These are phyloP conservation scores for Termitomyces sp. DNA, from an alignment of 768 basidiomycete genomes.

Conservation along the genomic window DNA sequence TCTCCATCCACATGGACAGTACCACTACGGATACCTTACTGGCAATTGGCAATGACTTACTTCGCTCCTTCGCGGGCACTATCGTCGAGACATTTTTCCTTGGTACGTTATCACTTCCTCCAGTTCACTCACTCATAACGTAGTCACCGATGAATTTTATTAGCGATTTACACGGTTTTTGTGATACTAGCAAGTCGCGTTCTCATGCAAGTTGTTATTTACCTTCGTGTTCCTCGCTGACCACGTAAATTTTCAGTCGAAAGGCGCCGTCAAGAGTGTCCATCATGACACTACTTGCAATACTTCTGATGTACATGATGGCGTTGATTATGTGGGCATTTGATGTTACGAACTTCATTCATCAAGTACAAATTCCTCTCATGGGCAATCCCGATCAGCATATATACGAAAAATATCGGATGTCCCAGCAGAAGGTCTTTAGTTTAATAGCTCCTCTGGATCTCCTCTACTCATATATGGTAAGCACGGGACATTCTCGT, in stretches of 20 bases:
- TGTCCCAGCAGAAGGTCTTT: background rate
- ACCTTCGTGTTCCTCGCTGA: too few relatives aligned
- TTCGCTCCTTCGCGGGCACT: background rate
- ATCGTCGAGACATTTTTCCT: background rate
- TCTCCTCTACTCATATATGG: constrained; percentile 3
- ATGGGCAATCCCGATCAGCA: background rate
- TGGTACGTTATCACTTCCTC: background rate
- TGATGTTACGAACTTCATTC: constrained; percentile 7
- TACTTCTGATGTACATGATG: constrained; percentile 1
- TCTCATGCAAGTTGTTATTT: too few relatives aligned
- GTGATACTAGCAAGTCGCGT: background rate
- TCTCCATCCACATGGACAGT: background rate
- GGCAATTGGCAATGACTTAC: background rate
- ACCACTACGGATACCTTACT: background rate
- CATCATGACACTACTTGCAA: background rate
- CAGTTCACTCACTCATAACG: background rate
- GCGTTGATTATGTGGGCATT: constrained; percentile 3
- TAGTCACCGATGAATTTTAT: background rate
- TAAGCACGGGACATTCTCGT: background rate
- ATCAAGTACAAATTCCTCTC: background rate
- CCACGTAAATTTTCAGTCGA: background rate
- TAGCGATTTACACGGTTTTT: background rate
- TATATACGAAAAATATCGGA: background rate
- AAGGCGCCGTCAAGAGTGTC: background rate
- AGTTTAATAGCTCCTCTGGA: background rate